Evolutionary conservation across 1,284 basidiomycete genomes (phyloP).

Genomic region (Fomitopsis betulina): DNA sequence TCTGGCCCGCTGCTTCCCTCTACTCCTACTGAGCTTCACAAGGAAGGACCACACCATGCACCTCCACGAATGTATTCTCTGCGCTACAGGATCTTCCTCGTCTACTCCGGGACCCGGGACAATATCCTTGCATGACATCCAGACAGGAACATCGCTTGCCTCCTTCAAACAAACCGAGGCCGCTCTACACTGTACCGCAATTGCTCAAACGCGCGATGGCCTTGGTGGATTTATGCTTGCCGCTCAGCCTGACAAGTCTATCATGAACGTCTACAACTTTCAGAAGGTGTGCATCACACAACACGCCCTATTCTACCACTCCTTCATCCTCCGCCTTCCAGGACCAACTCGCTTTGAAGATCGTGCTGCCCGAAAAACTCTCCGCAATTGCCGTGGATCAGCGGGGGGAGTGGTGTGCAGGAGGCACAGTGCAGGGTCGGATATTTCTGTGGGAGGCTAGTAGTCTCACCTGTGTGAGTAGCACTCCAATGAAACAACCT

Average conservation of each 20-base stretch:
- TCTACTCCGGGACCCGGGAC: slow-evolving; percentile 48
- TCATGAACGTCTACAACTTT: slow-evolving; percentile 78
- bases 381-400: slow-evolving; percentile 75
- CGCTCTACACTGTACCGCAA: slow-evolving; percentile 49
- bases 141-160: slow-evolving; percentile 61
- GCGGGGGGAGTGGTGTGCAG: slow-evolving; percentile 76
- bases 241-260: slow-evolving; percentile 75
- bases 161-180: slow-evolving; percentile 76
- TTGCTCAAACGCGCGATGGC: slow-evolving; percentile 58
- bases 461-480: slow-evolving; percentile 11
- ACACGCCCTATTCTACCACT: not conserved
- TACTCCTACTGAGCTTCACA: not conserved
- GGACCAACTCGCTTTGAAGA: slow-evolving; percentile 86
- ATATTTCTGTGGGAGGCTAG: slow-evolving; percentile 94
- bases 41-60: slow-evolving; percentile 41
- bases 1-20: too few relatives aligned
- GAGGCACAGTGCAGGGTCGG: slow-evolving; percentile 83
- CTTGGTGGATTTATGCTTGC: slow-evolving; percentile 75
- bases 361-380: slow-evolving; percentile 88
- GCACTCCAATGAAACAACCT: slow-evolving; percentile 11
- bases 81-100: slow-evolving; percentile 48
- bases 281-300: slow-evolving; percentile 59
- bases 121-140: slow-evolving; percentile 67
- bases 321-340: slow-evolving; percentile 25
- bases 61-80: slow-evolving; percentile 65